These are phyloP conservation scores for Cynara cardunculus DNA, from an alignment of 129 eudicot species.

Conservation along the genomic window DNA sequence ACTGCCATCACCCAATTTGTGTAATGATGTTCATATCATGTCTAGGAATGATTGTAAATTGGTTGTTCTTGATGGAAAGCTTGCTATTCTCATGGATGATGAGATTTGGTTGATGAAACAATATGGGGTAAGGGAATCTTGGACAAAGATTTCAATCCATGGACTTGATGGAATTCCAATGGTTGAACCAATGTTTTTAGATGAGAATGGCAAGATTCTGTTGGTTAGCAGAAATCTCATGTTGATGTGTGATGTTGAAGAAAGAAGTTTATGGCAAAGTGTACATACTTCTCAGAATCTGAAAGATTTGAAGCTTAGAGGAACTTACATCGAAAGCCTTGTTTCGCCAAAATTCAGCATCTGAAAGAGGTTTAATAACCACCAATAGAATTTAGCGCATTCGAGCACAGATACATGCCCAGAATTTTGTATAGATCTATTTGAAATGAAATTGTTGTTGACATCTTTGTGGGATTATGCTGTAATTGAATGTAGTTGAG, in stretches of 20 bases:
- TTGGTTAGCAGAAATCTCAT: neutral
- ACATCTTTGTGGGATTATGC: neutral
- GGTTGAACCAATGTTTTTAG: neutral
- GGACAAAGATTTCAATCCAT: constrained; percentile 9
- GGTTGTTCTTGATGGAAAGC: constrained; percentile 20
- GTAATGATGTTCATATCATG: neutral
- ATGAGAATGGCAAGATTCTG: constrained; percentile 3
- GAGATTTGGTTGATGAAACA: constrained; percentile 25
- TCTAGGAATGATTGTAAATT: neutral
- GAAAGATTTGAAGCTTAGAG: constrained; percentile 14
- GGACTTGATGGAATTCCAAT: neutral
- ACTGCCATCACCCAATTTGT: constrained; percentile 28
- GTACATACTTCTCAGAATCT: neutral
- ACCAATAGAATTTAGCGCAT: neutral
- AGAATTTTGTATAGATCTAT: neutral
- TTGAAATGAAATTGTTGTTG: neutral
- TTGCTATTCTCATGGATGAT: constrained; percentile 13
- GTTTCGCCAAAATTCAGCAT: constrained; percentile 7
- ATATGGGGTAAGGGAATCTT: constrained; percentile 17
- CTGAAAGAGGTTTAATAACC: neutral
- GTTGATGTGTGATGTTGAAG: constrained; percentile 20
- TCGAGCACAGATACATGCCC: neutral
- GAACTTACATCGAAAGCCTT: constrained; percentile 29
- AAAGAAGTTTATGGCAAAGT: neutral
- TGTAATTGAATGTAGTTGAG: neutral